These are phyloP conservation scores for Citrus sinensis DNA, from an alignment of 345 rosid genomes.

Conservation along the genomic window DNA sequence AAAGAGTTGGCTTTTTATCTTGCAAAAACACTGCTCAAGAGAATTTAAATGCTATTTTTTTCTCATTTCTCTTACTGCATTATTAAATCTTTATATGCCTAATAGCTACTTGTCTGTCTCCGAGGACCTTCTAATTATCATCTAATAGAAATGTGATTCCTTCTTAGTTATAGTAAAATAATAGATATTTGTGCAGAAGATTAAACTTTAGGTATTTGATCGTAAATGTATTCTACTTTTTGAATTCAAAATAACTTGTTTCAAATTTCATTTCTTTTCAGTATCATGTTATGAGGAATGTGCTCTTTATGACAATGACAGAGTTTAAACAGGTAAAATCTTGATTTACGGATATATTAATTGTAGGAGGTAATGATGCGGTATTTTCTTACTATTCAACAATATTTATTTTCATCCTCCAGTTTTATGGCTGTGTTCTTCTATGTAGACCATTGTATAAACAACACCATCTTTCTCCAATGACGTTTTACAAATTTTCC, in stretches of 20 bases:
- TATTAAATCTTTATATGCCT: background rate
- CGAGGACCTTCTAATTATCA: background rate
- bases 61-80: background rate
- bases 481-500: background rate
- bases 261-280: slow-evolving; percentile 27
- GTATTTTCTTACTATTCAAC: background rate
- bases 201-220: background rate
- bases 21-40: background rate
- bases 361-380: background rate
- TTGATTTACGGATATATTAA: background rate
- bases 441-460: background rate
- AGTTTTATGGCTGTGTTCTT: background rate
- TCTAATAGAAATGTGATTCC: background rate
- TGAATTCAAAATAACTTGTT: background rate
- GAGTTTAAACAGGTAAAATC: slow-evolving; percentile 66
- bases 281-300: slow-evolving; percentile 73
- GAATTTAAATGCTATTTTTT: background rate
- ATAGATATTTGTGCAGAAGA: background rate
- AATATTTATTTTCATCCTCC: background rate
- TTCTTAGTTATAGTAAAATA: background rate
- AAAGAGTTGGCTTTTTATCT: slow-evolving; percentile 3
- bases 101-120: background rate
- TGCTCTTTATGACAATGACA: slow-evolving; percentile 71
- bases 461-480: background rate
- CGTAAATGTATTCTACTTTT: background rate